Evolutionary conservation across 2,329 filamentous ascomycete genomes (phyloP), one percentile per base, ranked within the genome.

Genomic region (Pseudogymnoascus verrucosus): DNA sequence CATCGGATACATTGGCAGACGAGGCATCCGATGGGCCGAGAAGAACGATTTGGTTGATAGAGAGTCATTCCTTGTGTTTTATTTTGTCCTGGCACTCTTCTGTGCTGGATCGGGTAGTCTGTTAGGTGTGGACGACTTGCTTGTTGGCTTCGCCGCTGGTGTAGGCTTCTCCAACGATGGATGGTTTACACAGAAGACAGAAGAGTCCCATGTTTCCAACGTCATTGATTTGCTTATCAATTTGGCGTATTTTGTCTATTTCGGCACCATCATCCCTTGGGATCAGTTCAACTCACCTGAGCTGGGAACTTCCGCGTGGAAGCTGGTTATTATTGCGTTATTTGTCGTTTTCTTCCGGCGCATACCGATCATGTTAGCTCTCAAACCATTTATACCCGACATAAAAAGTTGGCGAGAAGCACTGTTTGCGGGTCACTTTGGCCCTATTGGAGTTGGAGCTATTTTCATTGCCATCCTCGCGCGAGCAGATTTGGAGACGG

Each of bases 81-180:
- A 99, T 80, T 99, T 99, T 71, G 93, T 96, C 57, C 81, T 99
- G 63, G 93, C 95, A 1, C 84, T 99, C 21, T 99, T 97, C 77
- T 96, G 92, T 73, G 95, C 95, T 65, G 95, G 95, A 16, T 93
- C 93, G 0, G 95, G 95, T 31, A 92, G 91, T 75, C 84, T 97
- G 64, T 79, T 99, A 51, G 95, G 95, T 60, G 82, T 97, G 71
- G 95, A 99, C 74, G 95, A 99, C 75, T 78, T 99, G 61, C 84
- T 99, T 3, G 91, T 99, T 40, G 95, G 95, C 40, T 99, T 99
- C 72, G 88, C 93, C 12, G 91, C 90, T 63, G 95, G 95, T 64
- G 95, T 99, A n/a, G 95, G 95, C 63, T 99, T 99, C 80, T 97
- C 93, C 70, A 99, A 99, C 75, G 95, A 99, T 73, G 95, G 95